Base-by-base conservation (phyloP, 2,329 filamentous ascomycete species). In the Cytospora piceicola region DNA sequence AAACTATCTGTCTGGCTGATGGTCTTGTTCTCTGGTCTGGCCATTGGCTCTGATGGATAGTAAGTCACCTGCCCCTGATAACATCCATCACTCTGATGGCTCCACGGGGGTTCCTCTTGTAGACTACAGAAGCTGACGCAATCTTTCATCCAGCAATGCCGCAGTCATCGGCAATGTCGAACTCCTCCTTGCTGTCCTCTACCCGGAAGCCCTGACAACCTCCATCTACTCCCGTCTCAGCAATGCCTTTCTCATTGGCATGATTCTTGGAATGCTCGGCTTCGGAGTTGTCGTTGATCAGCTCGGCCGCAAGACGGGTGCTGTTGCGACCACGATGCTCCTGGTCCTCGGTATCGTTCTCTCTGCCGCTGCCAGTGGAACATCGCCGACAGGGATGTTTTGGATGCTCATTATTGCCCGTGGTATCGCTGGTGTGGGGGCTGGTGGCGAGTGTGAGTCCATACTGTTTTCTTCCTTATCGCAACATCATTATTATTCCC, bases 221-320 rank as follows among this genome's bases (percentile, higher is more conserved):
- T 70, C 75, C 14, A 81, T 84, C 70, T 82, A 82, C 71, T 77
- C 80, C 3, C 77, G 83, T 7, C 79, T 87, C 4, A 83, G 81
- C 51, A 86, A 87, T 69, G 80, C 84, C 2, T 84, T 82, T 67
- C 76, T 86, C 6, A 80, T 86, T 59, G 85, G 85, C 56, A 62
- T 83, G 73, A 84, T 85, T 63, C 74, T 85, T 59, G 84, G 84
- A 59, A 87, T 86, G 79, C 73, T 86, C 9, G 75, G 80, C 68
- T 85, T 86, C 65, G 83, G 83, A 8, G 73, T 80, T 12, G 71
- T 82, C 8, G 81, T 82, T 67, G 83, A 68, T n/a, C 63, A 68
- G 42, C 61, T 68, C 20, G 67, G 67, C 34, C 67, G 67, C 5
- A 68, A 68, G 36, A 68, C 67, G 5, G 67, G 58, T 65, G 59